Evolutionary conservation across 768 basidiomycete species (phyloP), one percentile per base, ranked within the genome.

Genomic region (Amanita pseudoporphyria): DNA sequence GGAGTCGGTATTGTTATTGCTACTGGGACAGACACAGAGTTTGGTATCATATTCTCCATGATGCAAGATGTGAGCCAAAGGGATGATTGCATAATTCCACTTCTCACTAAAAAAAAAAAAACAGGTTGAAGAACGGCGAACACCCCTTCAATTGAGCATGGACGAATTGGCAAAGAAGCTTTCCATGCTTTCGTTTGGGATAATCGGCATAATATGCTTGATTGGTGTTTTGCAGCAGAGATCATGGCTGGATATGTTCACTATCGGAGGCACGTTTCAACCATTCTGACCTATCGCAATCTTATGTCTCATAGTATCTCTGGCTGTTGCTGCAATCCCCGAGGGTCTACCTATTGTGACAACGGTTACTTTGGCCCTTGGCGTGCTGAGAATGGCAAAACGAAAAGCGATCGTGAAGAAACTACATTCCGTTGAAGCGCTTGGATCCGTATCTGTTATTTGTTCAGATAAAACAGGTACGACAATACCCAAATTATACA

Each of bases 391-490:
- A 9, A 97, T 97, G 95, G 81, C 91, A 0, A 89, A 87, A 57
- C 79, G 91, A 19, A 95, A 92, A 53, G 94, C 94, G 0, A 97
- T 98, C 52, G 94, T 98, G 36, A 98, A 98, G 69, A 97, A 94
- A 60, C 68, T 97, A 38, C 95, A 93, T 54, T 92, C 89, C 2
- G 94, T 98, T 2, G 94, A 98, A 64, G 81, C 92, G 0, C 71
- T 98, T 2, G 94, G 94, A 2, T 90, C 87, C 2, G 90, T 97
- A 10, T 92, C 87, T n/a, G 94, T 98, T 7, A 94, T 98, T 54
- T 98, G 94, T 60, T 92, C 92, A 3, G 94, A 97, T 67, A 98
- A 97, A 67, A 97, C 95, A 39, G 93, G 90, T 82, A 55, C 45
- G 74, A 18, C 28, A 19, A 6, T 30, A 55, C 9, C 10, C 31